These are phyloP conservation scores for Cylindricascospora bacillispora DNA, from an alignment of 1,139 yeast genomes.

Conservation along the genomic window DNA sequence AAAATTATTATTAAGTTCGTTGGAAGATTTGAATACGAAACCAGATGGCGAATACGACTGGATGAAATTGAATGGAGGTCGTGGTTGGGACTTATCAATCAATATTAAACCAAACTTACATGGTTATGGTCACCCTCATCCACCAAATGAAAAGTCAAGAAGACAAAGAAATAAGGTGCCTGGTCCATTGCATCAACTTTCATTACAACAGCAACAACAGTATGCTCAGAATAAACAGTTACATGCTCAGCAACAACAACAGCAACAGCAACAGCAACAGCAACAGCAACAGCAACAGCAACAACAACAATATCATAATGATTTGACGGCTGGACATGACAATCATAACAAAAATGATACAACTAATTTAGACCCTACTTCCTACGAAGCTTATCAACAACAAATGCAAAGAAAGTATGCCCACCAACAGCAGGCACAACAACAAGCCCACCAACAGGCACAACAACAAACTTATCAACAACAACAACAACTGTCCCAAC, in stretches of 20 bases:
- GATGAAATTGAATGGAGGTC: constrained; percentile 72
- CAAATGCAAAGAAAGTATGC: constrained; percentile 26
- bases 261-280: constrained; percentile 14
- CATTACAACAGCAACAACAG: constrained; percentile 12
- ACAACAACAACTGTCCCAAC: constrained; percentile 18
- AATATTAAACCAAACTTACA: constrained; percentile 71
- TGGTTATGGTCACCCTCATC: constrained; percentile 66
- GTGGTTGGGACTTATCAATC: constrained; percentile 71
- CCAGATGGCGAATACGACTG: constrained; percentile 70
- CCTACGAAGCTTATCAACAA: constrained; percentile 28
- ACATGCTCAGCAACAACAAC: constrained; percentile 23
- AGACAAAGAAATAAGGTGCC: constrained; percentile 23
- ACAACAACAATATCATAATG: constrained; percentile 3
- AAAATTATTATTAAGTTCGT: constrained; percentile 45
- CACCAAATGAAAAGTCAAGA: constrained; percentile 34
- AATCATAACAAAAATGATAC: constrained; percentile 2
- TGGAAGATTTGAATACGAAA: constrained; percentile 44
- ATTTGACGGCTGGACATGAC: constrained; percentile 7
- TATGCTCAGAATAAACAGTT: too few relatives aligned
- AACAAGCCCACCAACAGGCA: constrained; percentile 14
- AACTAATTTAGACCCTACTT: constrained; percentile 24
- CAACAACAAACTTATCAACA: constrained; percentile 10
- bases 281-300: constrained; percentile 5
- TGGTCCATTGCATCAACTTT: constrained; percentile 7
- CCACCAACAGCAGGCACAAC: constrained; percentile 20